Percentiles rank a stretch among this genome's conserved stretches.
These are phyloP conservation scores for Dactylellina haptotyla DNA, from an alignment of 2,329 filamentous ascomycete genomes.

Conservation along the genomic window DNA sequence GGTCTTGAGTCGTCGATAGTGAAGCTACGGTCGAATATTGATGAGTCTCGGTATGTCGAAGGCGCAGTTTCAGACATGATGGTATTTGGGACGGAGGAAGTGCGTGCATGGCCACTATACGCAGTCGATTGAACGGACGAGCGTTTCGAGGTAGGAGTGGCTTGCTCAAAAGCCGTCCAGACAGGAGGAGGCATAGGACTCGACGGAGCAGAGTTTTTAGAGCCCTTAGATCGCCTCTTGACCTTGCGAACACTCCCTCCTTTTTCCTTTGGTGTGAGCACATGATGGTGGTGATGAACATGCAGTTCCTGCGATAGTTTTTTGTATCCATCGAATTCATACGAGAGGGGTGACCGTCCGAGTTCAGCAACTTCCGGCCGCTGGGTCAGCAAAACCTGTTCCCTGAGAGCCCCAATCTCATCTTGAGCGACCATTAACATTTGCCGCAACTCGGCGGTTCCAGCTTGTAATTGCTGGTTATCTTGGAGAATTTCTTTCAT, in stretches of 20 bases:
- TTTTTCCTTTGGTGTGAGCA: constrained; percentile 67
- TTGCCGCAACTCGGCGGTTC: constrained; percentile 88
- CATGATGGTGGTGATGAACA: constrained; percentile 94
- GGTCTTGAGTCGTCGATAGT: constrained; percentile 75
- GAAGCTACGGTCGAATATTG: constrained; percentile 80
- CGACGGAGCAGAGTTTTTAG: constrained; percentile 70
- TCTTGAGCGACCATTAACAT: constrained; percentile 92
- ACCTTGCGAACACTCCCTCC: constrained; percentile 47
- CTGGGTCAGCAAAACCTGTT: constrained; percentile 82
- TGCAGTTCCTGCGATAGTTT: constrained; percentile 78
- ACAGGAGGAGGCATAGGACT: constrained; percentile 60
- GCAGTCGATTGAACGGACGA: constrained; percentile 31
- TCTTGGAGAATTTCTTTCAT: constrained; percentile 95
- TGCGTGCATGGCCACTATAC: constrained; percentile 59
- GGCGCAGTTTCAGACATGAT: constrained; percentile 65
- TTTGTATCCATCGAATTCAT: constrained; percentile 49
- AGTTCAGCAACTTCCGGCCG: constrained; percentile 70
- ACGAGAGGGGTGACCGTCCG: constrained; percentile 57
- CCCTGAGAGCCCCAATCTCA: constrained; percentile 85
- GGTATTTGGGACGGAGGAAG: constrained; percentile 63
- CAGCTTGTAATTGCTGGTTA: constrained; percentile 91
- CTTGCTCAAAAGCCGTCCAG: constrained; percentile 62
- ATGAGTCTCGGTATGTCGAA: constrained; percentile 75
- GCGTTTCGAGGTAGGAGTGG: constrained; percentile 60
- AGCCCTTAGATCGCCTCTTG: constrained; percentile 71